phyloP scores from a whole-genome alignment of 2,329 filamentous ascomycete species.

The Claviceps quebecensis region DNA sequence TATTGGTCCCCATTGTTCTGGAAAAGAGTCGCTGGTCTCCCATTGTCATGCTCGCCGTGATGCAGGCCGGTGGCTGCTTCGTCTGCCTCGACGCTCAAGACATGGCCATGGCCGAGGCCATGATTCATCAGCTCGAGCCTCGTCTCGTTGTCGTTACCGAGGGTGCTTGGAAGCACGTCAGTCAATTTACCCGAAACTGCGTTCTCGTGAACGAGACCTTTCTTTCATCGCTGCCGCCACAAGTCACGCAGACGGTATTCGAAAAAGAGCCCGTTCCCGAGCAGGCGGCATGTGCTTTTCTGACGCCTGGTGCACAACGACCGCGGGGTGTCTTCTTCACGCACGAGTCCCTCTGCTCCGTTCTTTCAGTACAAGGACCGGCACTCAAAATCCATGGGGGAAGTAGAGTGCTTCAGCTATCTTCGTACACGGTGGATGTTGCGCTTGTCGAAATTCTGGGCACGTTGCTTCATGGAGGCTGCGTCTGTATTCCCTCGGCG shows the following conservation, averaged over 20 bases:
- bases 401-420: conserved; percentile 43
- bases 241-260: conserved; percentile 12
- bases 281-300: conserved; percentile 46
- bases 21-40: conserved; percentile 58
- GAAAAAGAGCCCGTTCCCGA: conserved; percentile 23
- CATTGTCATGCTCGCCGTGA: conserved; percentile 52
- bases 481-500: conserved; percentile 42
- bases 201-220: conserved; percentile 29
- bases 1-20: conserved; percentile 51
- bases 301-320: conserved; percentile 35
- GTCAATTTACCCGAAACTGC: conserved; percentile 24
- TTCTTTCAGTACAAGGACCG: conserved; percentile 35
- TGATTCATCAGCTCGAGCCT: conserved; percentile 29
- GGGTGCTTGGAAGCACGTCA: conserved; percentile 24
- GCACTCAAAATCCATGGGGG: conserved; percentile 32
- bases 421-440: conserved; percentile 39
- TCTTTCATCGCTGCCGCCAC: conserved; percentile 21
- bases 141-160: conserved; percentile 32
- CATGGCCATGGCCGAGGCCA: conserved; percentile 24
- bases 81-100: conserved; percentile 35
- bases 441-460: conserved; percentile 37
- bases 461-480: conserved; percentile 41
- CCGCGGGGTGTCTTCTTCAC: conserved; percentile 49
- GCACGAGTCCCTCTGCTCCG: conserved; percentile 43
- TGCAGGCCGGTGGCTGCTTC: conserved; percentile 44